Evolutionary conservation across 306 rosid genomes (phyloP).

Genomic region (Gastrolobium bilobum): DNA sequence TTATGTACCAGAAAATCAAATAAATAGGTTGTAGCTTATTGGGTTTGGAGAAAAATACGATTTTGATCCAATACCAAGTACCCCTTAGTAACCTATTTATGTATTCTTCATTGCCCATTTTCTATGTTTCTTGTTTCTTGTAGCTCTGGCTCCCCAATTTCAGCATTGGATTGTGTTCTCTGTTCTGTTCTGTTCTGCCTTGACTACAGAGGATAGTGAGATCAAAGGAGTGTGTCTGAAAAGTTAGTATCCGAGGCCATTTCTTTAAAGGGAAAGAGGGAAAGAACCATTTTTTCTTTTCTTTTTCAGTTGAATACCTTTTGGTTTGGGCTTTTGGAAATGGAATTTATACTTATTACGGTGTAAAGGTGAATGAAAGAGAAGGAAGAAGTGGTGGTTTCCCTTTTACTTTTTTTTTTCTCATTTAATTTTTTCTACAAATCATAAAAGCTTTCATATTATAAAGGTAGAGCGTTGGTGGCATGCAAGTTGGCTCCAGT

Average conservation of each 20-base stretch:
- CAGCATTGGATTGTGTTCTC: slow-evolving; percentile 36
- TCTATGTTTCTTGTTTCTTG: slow-evolving; percentile 18
- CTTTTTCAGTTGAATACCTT: slow-evolving; percentile 40
- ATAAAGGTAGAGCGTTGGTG: slow-evolving; percentile 53
- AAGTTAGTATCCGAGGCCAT: slow-evolving; percentile 79
- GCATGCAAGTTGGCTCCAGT: slow-evolving; percentile 66
- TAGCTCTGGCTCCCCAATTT: slow-evolving; percentile 37
- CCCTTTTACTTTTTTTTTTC: neutral
- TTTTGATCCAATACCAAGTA: slow-evolving; percentile 43
- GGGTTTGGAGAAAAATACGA: slow-evolving; percentile 32
- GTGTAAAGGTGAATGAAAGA: slow-evolving; percentile 57
- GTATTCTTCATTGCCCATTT: slow-evolving; percentile 38
- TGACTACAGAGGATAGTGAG: slow-evolving; percentile 50
- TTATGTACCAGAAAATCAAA: neutral
- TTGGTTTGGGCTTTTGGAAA: slow-evolving; percentile 53
- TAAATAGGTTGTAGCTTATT: slow-evolving; percentile 24
- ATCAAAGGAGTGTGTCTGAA: slow-evolving; percentile 51
- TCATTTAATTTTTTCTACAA: neutral
- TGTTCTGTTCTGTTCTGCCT: slow-evolving; percentile 22
- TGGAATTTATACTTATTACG: slow-evolving; percentile 48
- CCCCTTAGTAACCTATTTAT: neutral
- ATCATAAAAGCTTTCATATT: slow-evolving; percentile 31
- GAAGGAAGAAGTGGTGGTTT: slow-evolving; percentile 38
- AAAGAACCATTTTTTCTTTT: neutral
- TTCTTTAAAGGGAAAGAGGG: slow-evolving; percentile 37